These are phyloP conservation scores for Plasmopara halstedii DNA, from an alignment of 352 stramenopile genomes.

Conservation along the genomic window DNA sequence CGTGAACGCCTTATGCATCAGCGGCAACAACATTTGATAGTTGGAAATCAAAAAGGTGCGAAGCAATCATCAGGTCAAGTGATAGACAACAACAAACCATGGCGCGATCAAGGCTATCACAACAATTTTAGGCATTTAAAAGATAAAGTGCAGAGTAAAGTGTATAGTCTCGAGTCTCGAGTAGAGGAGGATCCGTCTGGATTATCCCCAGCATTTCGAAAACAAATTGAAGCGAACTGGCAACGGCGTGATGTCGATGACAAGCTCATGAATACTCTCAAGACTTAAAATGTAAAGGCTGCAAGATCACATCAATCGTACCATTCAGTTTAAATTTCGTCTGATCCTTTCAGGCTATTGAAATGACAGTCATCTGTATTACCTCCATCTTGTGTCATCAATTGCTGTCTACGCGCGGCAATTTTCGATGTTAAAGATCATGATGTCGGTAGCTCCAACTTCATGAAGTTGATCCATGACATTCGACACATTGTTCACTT, in stretches of 20 bases:
- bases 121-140: background rate
- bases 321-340: conserved; percentile 13
- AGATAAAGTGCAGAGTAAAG: conserved; percentile 3
- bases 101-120: conserved; percentile 4
- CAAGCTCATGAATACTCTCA: too few relatives aligned
- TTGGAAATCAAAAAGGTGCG: background rate
- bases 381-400: background rate
- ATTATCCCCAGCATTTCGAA: conserved; percentile 36
- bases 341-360: conserved; percentile 14
- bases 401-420: conserved; percentile 67
- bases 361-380: background rate
- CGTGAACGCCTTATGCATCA: conserved; percentile 33
- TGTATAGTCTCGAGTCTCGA: conserved; percentile 1
- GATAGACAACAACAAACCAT: conserved; percentile 17
- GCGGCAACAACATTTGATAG: conserved; percentile 26
- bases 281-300: too few relatives aligned
- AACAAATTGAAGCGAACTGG: conserved; percentile 58
- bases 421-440: conserved; percentile 95
- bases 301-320: conserved; percentile 2
- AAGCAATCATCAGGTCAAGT: background rate
- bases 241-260: conserved; percentile 12
- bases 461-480: conserved; percentile 96
- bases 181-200: conserved; percentile 39
- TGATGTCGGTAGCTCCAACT: conserved; percentile 95
- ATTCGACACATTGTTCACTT: conserved; percentile 82